Conservation (phyloP, 2,329 filamentous ascomycete species). For the Bipolaris oryzae region DNA sequence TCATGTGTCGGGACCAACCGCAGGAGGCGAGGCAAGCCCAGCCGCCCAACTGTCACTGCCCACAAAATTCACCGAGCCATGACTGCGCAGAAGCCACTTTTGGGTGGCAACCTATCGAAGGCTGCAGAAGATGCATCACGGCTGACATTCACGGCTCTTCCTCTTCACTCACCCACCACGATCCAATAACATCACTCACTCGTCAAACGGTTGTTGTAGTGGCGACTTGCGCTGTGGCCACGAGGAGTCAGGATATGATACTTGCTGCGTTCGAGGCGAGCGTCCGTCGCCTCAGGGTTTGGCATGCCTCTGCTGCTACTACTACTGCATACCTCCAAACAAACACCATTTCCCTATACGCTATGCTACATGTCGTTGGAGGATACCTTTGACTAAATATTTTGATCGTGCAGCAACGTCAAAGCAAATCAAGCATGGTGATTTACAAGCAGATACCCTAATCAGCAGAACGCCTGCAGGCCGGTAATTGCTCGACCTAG, state of each 20-base stretch:
- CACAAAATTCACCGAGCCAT: constrained; percentile 40
- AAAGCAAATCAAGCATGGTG: not conserved
- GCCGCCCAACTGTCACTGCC: constrained; percentile 25
- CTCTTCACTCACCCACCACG: constrained; percentile 14
- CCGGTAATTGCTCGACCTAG: constrained; percentile 63
- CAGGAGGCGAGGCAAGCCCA: constrained; percentile 25
- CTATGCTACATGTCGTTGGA: constrained; percentile 15
- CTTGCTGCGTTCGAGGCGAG: constrained; percentile 24
- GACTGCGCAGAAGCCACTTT: constrained; percentile 26
- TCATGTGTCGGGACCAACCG: constrained; percentile 28
- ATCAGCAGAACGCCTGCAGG: constrained; percentile 77
- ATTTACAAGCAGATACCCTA: not conserved
- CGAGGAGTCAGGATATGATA: constrained; percentile 28
- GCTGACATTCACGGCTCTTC: constrained; percentile 29
- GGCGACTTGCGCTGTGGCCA: constrained; percentile 14
- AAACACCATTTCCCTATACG: constrained; percentile 25
- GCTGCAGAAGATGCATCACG: constrained; percentile 26
- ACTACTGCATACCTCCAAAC: constrained; percentile 13
- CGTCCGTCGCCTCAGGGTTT: constrained; percentile 16
- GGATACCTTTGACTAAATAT: not conserved
- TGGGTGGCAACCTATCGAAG: constrained; percentile 42
- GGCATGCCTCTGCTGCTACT: constrained; percentile 18
- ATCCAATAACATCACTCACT: constrained; percentile 23
- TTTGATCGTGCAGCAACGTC: constrained; percentile 15
- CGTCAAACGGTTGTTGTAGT: constrained; percentile 14